These are phyloP conservation scores for Pestalotiopsis sp. DNA, from an alignment of 2,329 filamentous ascomycete species.

Conservation along the genomic window DNA sequence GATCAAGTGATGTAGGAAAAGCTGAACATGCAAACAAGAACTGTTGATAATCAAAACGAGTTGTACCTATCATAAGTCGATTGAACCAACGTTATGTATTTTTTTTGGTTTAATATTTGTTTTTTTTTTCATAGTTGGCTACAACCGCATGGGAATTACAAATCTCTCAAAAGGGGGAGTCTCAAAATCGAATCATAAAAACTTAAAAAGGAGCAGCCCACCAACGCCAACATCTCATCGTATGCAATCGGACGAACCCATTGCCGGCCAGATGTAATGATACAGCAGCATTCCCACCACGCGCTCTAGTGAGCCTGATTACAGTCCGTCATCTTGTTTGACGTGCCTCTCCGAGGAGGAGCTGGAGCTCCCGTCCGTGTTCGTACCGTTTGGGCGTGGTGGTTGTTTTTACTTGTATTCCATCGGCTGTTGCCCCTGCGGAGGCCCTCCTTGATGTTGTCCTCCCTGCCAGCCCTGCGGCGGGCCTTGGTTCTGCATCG, in stretches of 20 bases:
- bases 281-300: not conserved
- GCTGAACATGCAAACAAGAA: too few species aligned
- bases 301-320: not conserved
- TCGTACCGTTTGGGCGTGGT: not conserved
- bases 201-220: not conserved
- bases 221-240: not conserved
- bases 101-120: not conserved
- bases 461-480: conserved; percentile 36
- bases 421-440: conserved; percentile 18
- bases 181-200: not conserved
- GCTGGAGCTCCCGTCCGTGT: not conserved
- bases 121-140: not conserved
- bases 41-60: too few species aligned
- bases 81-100: not conserved
- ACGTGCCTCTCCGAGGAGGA: not conserved
- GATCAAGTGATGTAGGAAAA: too few species aligned
- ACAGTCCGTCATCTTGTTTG: not conserved
- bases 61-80: too few species aligned
- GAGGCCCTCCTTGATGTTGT: conserved; percentile 15
- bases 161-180: not conserved
- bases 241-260: not conserved
- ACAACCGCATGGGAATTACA: not conserved
- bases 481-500: conserved; percentile 38
- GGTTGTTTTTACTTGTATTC: conserved; percentile 12
- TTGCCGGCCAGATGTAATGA: not conserved